Conservation (phyloP, 78 protist species). For the Emiliania huxleyi region DNA sequence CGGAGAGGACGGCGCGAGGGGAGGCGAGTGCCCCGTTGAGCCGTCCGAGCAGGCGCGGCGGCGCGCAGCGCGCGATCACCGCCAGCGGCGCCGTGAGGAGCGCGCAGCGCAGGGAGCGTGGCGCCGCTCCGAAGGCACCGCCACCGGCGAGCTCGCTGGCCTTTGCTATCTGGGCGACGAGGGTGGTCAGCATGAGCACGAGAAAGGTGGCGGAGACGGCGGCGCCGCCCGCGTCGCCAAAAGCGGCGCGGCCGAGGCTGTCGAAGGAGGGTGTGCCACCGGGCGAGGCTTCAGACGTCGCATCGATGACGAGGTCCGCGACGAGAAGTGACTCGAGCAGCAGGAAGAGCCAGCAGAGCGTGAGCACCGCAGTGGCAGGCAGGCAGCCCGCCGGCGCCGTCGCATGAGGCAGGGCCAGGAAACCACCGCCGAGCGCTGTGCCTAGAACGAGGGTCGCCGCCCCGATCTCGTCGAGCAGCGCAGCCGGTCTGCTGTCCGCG, state of each 20-base stretch:
- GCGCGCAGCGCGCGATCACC: too few relatives aligned
- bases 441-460: background rate
- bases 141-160: background rate
- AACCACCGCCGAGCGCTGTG: background rate
- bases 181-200: background rate
- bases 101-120: too few relatives aligned
- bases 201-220: background rate
- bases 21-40: too few relatives aligned
- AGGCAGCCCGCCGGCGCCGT: background rate
- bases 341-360: background rate
- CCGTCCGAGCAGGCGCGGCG: too few relatives aligned
- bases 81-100: too few relatives aligned
- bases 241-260: background rate
- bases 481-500: too few relatives aligned
- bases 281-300: background rate
- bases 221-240: background rate
- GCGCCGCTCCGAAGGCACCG: too few relatives aligned
- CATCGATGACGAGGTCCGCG: background rate
- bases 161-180: background rate
- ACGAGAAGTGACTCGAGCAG: background rate
- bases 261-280: background rate
- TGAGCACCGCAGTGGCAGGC: background rate
- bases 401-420: background rate
- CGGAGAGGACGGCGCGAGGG: too few relatives aligned
- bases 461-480: background rate